These are phyloP conservation scores for Pharus latifolius DNA, from an alignment of 176 grass and related monocot genomes.

Conservation along the genomic window DNA sequence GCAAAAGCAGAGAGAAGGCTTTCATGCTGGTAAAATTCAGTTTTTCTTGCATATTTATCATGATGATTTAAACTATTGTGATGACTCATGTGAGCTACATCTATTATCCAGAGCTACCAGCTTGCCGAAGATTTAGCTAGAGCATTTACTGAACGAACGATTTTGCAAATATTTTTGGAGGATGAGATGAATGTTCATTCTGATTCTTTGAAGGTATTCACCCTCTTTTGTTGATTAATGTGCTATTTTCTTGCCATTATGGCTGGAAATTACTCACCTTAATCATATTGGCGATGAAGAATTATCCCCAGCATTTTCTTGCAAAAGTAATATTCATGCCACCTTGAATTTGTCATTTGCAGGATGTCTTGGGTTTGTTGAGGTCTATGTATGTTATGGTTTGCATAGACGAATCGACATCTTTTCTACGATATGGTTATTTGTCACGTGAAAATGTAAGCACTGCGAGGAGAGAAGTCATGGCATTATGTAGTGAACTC, in stretches of 20 bases:
- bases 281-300: neutral
- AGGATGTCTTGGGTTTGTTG: slow-evolving; percentile 75
- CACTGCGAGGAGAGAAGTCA: slow-evolving; percentile 61
- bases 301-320: neutral
- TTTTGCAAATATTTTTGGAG: slow-evolving; percentile 70
- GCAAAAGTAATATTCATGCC: neutral
- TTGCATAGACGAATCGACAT: slow-evolving; percentile 69
- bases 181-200: slow-evolving; percentile 47
- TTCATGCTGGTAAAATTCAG: slow-evolving; percentile 59
- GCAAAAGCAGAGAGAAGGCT: slow-evolving; percentile 72
- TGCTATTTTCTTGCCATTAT: neutral
- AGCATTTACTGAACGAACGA: slow-evolving; percentile 76
- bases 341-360: slow-evolving; percentile 15
- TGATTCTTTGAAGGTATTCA: slow-evolving; percentile 57
- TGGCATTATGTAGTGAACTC: slow-evolving; percentile 57
- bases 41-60: neutral
- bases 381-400: slow-evolving; percentile 82
- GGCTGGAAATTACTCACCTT: neutral
- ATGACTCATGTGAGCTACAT: slow-evolving; percentile 3
- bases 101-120: slow-evolving; percentile 66
- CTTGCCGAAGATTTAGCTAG: slow-evolving; percentile 78
- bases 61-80: neutral
- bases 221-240: neutral
- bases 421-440: slow-evolving; percentile 82
- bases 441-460: slow-evolving; percentile 55